Conservation (phyloP, 495 filamentous ascomycete species). For the Hyaloscypha finlandica region DNA sequence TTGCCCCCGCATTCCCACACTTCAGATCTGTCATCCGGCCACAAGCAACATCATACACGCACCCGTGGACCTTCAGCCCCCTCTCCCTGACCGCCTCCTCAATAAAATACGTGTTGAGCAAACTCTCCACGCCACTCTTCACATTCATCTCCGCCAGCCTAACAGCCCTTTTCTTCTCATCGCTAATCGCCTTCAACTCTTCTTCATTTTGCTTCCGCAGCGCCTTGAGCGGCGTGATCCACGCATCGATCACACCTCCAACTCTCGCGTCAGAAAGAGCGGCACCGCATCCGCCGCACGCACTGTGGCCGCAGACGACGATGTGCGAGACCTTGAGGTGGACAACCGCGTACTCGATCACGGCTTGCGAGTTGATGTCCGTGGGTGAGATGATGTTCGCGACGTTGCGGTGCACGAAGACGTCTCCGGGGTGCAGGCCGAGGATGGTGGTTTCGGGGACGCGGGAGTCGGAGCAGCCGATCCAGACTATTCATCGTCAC, state of each 20-base stretch:
- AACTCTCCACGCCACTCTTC: slow-evolving; percentile 59
- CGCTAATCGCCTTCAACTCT: slow-evolving; percentile 50
- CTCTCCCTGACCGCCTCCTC: slow-evolving; percentile 67
- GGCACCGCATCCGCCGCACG: slow-evolving; percentile 76
- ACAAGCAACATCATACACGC: slow-evolving; percentile 65
- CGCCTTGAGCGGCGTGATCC: slow-evolving; percentile 72
- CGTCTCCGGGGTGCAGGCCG: slow-evolving; percentile 79
- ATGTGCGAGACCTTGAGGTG: slow-evolving; percentile 79
- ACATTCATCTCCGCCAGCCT: slow-evolving; percentile 72
- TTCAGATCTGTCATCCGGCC: slow-evolving; percentile 62
- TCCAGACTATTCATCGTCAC: slow-evolving; percentile 60
- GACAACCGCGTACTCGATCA: slow-evolving; percentile 82
- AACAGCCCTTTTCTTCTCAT: slow-evolving; percentile 49
- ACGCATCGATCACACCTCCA: slow-evolving; percentile 76
- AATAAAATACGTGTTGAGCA: slow-evolving; percentile 62
- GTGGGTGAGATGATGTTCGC: slow-evolving; percentile 80
- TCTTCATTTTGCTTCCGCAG: slow-evolving; percentile 57
- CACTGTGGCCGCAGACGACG: slow-evolving; percentile 81
- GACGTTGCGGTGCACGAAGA: slow-evolving; percentile 95
- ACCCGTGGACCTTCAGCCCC: slow-evolving; percentile 72
- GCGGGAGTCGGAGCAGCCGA: slow-evolving; percentile 89
- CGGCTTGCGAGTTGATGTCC: slow-evolving; percentile 73
- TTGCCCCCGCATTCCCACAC: slow-evolving; percentile 35
- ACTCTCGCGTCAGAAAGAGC: slow-evolving; percentile 67
- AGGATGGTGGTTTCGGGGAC: slow-evolving; percentile 86